These are phyloP conservation scores for Ceriops decandra DNA, from an alignment of 345 rosid species.

Conservation along the genomic window DNA sequence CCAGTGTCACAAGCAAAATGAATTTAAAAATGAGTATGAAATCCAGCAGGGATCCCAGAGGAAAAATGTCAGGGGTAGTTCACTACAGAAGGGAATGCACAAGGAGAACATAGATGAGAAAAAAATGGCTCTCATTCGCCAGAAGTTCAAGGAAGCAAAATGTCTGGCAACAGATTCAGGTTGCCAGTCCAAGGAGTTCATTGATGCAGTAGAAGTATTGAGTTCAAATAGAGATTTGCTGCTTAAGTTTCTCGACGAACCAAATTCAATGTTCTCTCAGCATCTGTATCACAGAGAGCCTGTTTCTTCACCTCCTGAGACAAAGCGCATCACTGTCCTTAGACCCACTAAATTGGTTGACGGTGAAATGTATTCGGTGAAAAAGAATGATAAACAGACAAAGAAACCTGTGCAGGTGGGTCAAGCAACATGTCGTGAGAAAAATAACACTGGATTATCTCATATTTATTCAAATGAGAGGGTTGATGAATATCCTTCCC, in stretches of 20 bases:
- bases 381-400: slow-evolving; percentile 42
- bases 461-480: slow-evolving; percentile 37
- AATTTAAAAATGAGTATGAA: slow-evolving; percentile 59
- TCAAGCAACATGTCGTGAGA: slow-evolving; percentile 42
- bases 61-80: slow-evolving; percentile 39
- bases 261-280: slow-evolving; percentile 61
- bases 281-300: slow-evolving; percentile 49
- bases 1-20: slow-evolving; percentile 36
- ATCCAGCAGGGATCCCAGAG: slow-evolving; percentile 57
- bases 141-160: slow-evolving; percentile 82
- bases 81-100: slow-evolving; percentile 43
- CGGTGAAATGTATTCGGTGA: slow-evolving; percentile 43
- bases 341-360: slow-evolving; percentile 77
- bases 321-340: slow-evolving; percentile 79
- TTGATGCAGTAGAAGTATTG: slow-evolving; percentile 73
- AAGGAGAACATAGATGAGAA: slow-evolving; percentile 34
- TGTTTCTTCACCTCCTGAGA: slow-evolving; percentile 56
- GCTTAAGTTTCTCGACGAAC: slow-evolving; percentile 70
- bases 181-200: slow-evolving; percentile 75
- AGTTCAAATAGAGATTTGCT: slow-evolving; percentile 72
- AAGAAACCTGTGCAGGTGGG: slow-evolving; percentile 41
- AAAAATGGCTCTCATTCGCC: slow-evolving; percentile 75
- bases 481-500: slow-evolving; percentile 53
- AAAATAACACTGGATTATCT: slow-evolving; percentile 35
- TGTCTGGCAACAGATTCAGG: slow-evolving; percentile 66